phyloP scores from a whole-genome alignment of 345 rosid species.

The Dipteronia sinensis region DNA sequence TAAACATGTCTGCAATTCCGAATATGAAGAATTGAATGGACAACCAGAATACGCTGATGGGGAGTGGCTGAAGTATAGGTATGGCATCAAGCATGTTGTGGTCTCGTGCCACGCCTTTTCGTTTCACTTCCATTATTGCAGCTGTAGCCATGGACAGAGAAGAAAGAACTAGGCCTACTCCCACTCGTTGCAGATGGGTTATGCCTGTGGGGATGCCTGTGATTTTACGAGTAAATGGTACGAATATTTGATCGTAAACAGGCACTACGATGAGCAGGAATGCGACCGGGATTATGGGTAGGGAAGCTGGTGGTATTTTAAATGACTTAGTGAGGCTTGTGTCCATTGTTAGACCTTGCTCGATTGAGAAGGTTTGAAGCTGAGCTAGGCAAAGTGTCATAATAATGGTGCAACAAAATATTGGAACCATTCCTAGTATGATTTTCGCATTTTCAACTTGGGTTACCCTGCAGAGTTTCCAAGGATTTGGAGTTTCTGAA shows the following conservation, averaged over 20 bases:
- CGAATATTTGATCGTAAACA: conserved; percentile 45
- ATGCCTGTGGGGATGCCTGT: conserved; percentile 51
- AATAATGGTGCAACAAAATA: conserved; percentile 59
- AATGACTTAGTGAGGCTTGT: conserved; percentile 37
- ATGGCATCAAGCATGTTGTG: conserved; percentile 51
- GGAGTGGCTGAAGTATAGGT: conserved; percentile 44
- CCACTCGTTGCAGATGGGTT: conserved; percentile 62
- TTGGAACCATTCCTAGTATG: conserved; percentile 48
- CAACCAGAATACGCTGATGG: conserved; percentile 57
- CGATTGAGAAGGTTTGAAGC: conserved; percentile 59
- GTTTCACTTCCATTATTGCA: conserved; percentile 48
- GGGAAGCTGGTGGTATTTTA: conserved; percentile 53
- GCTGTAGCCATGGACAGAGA: conserved; percentile 50
- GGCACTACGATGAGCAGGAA: conserved; percentile 47
- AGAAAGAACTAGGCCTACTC: conserved; percentile 54
- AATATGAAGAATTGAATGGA: conserved; percentile 58
- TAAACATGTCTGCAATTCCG: conserved; percentile 61
- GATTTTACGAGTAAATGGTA: conserved; percentile 44
- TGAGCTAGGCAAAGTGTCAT: conserved; percentile 62
- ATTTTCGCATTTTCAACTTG: conserved; percentile 65
- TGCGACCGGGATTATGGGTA: conserved; percentile 48
- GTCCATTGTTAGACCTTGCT: conserved; percentile 59
- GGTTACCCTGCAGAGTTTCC: conserved; percentile 65
- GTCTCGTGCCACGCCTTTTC: conserved; percentile 49
- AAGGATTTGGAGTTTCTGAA: conserved; percentile 36